Percentiles rank a stretch among this genome's conserved stretches.
These are phyloP conservation scores for Neonectria punicea DNA, from an alignment of 2,329 filamentous ascomycete species.

Conservation along the genomic window DNA sequence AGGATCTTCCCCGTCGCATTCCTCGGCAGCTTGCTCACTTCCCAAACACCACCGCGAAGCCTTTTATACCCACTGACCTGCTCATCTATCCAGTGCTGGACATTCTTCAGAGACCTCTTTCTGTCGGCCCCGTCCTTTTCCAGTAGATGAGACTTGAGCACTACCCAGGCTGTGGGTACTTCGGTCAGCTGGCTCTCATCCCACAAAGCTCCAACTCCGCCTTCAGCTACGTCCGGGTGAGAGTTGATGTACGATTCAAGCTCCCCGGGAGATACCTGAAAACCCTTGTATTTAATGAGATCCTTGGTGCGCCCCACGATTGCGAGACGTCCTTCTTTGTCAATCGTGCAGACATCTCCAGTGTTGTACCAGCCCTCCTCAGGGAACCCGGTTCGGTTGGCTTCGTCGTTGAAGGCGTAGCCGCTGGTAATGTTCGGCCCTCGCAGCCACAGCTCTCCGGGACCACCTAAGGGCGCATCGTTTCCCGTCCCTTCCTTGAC, in stretches of 20 bases:
- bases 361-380: conserved; percentile 56
- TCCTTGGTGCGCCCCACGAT: conserved; percentile 54
- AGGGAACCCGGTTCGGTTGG: conserved; percentile 51
- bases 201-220: conserved; percentile 49
- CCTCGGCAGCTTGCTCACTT: conserved; percentile 46
- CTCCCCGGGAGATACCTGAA: conserved; percentile 53
- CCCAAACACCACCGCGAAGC: conserved; percentile 51
- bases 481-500: conserved; percentile 50
- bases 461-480: conserved; percentile 49
- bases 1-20: conserved; percentile 53
- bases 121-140: conserved; percentile 9
- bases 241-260: conserved; percentile 50
- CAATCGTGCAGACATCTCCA: conserved; percentile 55
- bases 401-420: conserved; percentile 54
- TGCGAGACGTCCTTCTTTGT: conserved; percentile 45
- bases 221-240: conserved; percentile 50
- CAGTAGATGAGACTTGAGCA: conserved; percentile 42
- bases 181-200: conserved; percentile 53
- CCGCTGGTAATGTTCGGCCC: conserved; percentile 56
- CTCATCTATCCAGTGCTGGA: conserved; percentile 46
- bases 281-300: conserved; percentile 56
- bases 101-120: conserved; percentile 40
- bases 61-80: conserved; percentile 56
- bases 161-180: conserved; percentile 52
- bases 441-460: conserved; percentile 56